Evolutionary conservation across 2,329 filamentous ascomycete species (phyloP), one percentile per base, ranked within the genome.

Genomic region (Ceratocystis papillata): DNA sequence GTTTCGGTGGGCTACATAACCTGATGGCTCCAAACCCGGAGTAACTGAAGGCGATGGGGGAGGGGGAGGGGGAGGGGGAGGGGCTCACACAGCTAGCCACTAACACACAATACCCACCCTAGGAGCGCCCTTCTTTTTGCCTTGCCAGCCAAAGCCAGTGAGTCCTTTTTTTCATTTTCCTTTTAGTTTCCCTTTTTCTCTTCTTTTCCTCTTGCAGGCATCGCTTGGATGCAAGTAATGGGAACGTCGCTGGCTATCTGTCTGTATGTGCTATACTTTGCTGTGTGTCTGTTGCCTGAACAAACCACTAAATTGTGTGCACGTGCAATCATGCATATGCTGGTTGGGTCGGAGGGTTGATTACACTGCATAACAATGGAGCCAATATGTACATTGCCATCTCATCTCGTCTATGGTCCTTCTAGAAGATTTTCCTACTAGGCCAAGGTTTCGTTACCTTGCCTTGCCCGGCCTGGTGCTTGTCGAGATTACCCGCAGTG

Each of bases 331-430:
- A 17, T 59, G 22, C 25, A 59, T n/a, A 37, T 59, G 25, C 53
- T 30, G 53, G 15, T 12, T 57, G 17, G 33, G 28, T 17, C 22
- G 22, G 53, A 33, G 28, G 33, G 28, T 5, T 59, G 28, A 59
- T 30, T 59, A 59, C 10, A 59, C 28, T 30, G 15, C 25, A 37
- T 59, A 59, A 59, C 53, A 33, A 59, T 30, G 15, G 17, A n/a
- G 28, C 12, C 17, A 59, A 17, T 59, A 59, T 59, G 25, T 30
- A 59, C 53, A 59, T 59, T 59, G 25, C 53, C 28, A 33, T 59
- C 53, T 59, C 53, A 59, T 59, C 53, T 59, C 53, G 53, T 59
- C 53, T 59, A 59, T 30, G 53, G 53, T 59, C 53, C 53, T 59
- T 59, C 53, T 59, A 59, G 53, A 59, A 59, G 17, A 59, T 33